A percentile compares a stretch with the other conserved stretches of the same genome.
phyloP scores from a whole-genome alignment of 495 filamentous ascomycete genomes.

The Astrocystis sublimbata region DNA sequence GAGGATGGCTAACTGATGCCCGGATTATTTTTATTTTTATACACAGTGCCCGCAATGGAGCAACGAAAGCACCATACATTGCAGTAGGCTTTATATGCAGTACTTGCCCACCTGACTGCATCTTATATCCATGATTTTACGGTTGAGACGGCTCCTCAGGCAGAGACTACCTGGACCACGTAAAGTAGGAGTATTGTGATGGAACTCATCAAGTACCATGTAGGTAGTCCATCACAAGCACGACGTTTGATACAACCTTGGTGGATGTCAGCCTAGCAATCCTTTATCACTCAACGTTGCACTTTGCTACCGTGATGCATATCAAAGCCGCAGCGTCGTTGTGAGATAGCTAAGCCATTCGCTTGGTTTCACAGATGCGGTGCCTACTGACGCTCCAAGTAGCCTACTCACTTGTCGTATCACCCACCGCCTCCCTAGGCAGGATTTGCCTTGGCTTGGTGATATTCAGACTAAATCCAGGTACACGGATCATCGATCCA shows the following conservation, averaged over 20 bases:
- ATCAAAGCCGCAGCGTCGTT: conserved; percentile 11
- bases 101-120: no score
- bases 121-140: no score
- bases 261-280: background rate
- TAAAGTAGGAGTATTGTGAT: no score
- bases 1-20: background rate
- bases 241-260: no score
- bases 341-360: conserved; percentile 1
- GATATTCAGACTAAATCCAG: background rate
- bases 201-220: no score
- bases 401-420: background rate
- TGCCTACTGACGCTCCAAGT: background rate
- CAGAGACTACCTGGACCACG: no score
- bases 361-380: background rate
- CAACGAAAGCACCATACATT: background rate
- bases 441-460: background rate
- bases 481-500: conserved; percentile 1
- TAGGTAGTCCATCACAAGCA: background rate
- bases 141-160: no score
- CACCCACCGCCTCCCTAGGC: background rate
- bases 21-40: background rate
- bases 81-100: no score
- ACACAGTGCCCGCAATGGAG: background rate
- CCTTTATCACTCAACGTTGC: background rate
- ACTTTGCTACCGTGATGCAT: conserved; percentile 10